Percentiles rank a stretch among this genome's conserved stretches.
phyloP scores from a whole-genome alignment of 1,284 basidiomycete species.

The Marasmius tenuissimus region DNA sequence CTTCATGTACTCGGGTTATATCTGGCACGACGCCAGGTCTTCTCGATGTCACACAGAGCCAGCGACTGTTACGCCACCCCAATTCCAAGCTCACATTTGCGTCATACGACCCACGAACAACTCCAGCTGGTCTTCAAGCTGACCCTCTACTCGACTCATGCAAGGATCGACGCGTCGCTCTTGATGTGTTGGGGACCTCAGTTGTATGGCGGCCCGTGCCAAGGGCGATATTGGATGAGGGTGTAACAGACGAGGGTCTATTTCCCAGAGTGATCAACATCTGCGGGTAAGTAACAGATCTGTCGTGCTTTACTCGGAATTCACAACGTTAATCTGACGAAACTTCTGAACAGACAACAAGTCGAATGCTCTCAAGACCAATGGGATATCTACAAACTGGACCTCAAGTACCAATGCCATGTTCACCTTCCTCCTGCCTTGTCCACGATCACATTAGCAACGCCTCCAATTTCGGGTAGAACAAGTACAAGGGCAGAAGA shows the following conservation, averaged over 20 bases:
- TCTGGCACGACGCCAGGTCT: conserved; percentile 49
- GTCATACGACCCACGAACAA: conserved; percentile 65
- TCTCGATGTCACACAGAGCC: conserved; percentile 58
- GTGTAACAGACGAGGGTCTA: conserved; percentile 58
- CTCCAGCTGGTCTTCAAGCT: conserved; percentile 39
- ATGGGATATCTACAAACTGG: conserved; percentile 82
- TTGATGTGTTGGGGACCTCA: conserved; percentile 57
- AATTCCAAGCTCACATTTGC: conserved; percentile 63
- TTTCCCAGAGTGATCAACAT: conserved; percentile 69
- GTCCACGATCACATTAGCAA: conserved; percentile 37
- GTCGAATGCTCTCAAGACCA: conserved; percentile 64
- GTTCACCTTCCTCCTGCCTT: conserved; percentile 47
- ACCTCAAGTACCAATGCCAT: conserved; percentile 63
- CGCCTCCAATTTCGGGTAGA: conserved; percentile 8
- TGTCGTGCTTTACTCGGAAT: conserved; percentile 10
- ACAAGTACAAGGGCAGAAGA: conserved; percentile 13
- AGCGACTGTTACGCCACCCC: conserved; percentile 55
- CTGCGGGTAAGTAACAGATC: conserved; percentile 56
- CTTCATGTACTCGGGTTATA: conserved; percentile 16
- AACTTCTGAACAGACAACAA: conserved; percentile 37
- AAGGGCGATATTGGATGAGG: conserved; percentile 54
- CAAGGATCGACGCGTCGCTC: conserved; percentile 66
- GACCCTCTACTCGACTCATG: conserved; percentile 46
- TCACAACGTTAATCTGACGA: conserved; percentile 1
- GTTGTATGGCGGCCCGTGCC: conserved; percentile 74